Conservation (phyloP, 192 early-diverging fungal species). For the Backusella tarrabulga region DNA sequence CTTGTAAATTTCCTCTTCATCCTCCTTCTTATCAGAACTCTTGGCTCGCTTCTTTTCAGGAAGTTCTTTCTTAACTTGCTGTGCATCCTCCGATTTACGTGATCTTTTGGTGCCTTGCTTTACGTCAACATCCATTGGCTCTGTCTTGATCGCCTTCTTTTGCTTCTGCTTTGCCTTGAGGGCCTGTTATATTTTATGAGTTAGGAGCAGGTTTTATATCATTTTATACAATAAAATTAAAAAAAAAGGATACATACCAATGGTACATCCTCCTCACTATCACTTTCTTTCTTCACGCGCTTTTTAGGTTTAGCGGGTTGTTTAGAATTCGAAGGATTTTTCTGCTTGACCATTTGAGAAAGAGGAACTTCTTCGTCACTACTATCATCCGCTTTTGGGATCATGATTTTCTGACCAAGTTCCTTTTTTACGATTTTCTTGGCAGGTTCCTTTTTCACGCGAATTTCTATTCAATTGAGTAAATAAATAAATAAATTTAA, state of each 20-base stretch:
- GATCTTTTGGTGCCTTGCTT: conserved; percentile 8
- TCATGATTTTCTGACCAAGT: not conserved
- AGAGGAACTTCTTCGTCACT: not conserved
- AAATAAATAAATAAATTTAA: conserved; percentile 1
- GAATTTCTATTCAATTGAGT: not conserved
- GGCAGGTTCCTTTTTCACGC: not conserved
- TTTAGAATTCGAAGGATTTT: not conserved
- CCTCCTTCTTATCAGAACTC: conserved; percentile 43
- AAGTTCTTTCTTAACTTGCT: conserved; percentile 26
- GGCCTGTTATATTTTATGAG: not conserved
- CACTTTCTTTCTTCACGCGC: not conserved
- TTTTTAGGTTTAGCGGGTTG: not conserved
- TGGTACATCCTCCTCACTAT: conserved; percentile 14
- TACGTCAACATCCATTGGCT: conserved; percentile 1
- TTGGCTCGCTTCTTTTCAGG: conserved; percentile 20
- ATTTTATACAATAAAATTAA: not conserved
- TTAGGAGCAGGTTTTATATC: not conserved
- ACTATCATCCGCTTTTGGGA: not conserved
- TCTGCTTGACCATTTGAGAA: not conserved
- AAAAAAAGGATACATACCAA: not conserved
- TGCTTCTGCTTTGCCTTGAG: not conserved
- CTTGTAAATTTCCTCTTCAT: conserved; percentile 61
- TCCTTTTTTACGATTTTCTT: not conserved
- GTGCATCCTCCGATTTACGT: conserved; percentile 27
- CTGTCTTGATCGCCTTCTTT: not conserved